A percentile compares a stretch with the other conserved stretches of the same genome.
These are phyloP conservation scores for Bacterosira constricta DNA, from an alignment of 108 stramenopile species.

Conservation along the genomic window DNA sequence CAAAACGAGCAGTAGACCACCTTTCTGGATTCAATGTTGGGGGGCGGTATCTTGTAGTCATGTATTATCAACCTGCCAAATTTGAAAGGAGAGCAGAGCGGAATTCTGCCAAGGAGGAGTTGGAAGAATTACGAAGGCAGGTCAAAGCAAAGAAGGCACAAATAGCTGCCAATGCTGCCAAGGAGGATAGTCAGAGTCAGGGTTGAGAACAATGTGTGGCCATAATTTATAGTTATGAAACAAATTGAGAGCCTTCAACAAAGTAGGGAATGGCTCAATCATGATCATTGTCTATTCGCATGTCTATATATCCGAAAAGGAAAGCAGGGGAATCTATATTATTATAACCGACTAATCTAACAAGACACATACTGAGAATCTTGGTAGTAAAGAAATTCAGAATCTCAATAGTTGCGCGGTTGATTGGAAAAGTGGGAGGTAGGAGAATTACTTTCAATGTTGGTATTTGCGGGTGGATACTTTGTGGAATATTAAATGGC, in stretches of 20 bases:
- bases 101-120: constrained; percentile 89
- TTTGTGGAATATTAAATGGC: constrained; percentile 74
- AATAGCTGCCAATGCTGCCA: constrained; percentile 23
- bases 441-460: constrained; percentile 70
- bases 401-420: too few relatives aligned
- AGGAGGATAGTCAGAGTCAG: neutral
- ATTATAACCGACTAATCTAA: too few relatives aligned
- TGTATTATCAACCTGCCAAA: constrained; percentile 95
- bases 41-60: constrained; percentile 94
- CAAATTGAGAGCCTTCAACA: too few relatives aligned
- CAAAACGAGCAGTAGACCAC: constrained; percentile 97
- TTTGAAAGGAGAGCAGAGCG: constrained; percentile 67
- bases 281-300: too few relatives aligned
- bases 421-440: constrained; percentile 66
- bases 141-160: constrained; percentile 69
- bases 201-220: neutral
- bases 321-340: too few relatives aligned
- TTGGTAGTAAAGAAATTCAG: too few relatives aligned
- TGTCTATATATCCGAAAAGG: too few relatives aligned
- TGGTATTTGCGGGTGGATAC: constrained; percentile 72
- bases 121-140: constrained; percentile 90
- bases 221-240: neutral
- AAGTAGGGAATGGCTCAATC: too few relatives aligned
- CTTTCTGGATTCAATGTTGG: constrained; percentile 98
- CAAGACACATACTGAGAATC: too few relatives aligned